Evolutionary conservation across 2,329 filamentous ascomycete species (phyloP), one percentile per base, ranked within the genome.

Genomic region (Podosphaera leucotricha): DNA sequence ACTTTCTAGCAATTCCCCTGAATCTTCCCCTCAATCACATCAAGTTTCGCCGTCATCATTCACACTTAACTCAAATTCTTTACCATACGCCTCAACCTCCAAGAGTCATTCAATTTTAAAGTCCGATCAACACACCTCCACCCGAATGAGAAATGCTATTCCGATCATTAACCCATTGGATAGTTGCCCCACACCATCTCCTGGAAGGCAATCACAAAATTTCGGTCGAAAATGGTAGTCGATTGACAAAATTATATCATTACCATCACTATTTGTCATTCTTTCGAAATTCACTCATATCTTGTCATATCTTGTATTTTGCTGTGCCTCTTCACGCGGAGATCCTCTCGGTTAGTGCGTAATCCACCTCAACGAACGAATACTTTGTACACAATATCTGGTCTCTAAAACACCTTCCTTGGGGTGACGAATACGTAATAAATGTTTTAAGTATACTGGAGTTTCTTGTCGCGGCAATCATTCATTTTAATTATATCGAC

Each of bases 81-180:
- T 77, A 36, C 67, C 75, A 24, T 78, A 77, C 55, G 66, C 75
- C 45, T 72, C 77, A 44, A 70, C 76, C 43, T 70, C 80, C 55
- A 19, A 26, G 11, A 68, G 64, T 61, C 74, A 68, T 48, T 62
- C 64, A 49, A 75, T 62, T 68, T 55, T 87, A 54, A 94, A 92
- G 66, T 69, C 92, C 49, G 84, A 93, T 64, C 87, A 94, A 67
- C 84, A 86, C 48, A 71, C 86, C 49, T 83, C 86, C 49, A 83
- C 86, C 50, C 82, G 90, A 53, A 75, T 80, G 46, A 83, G 85
- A 62, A 95, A 94, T 62, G 84, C 90, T 57, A 95, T 95, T 53
- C 87, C 87, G 47, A 98, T 98, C 60, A 83, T 95, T 63, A 92
- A 98, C 68, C 90, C 90, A 44, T 81, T 74, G 53, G 94, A 87